phyloP scores from a whole-genome alignment of 805 yeast genomes.

The Wickerhamiella galacta region DNA sequence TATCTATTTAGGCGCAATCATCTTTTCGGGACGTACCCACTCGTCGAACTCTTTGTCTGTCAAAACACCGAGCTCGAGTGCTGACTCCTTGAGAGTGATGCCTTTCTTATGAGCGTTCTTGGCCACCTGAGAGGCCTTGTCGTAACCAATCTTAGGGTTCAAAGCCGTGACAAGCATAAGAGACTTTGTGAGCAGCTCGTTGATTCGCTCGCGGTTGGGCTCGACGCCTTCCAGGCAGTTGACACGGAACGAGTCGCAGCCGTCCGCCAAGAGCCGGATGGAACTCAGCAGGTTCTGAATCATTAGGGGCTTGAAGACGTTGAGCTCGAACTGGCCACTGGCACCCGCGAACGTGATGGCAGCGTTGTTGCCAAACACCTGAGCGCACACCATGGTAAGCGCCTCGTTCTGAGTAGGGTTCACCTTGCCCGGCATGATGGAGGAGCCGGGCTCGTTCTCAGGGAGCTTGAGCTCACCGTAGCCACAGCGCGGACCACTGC shows the following conservation, averaged over 20 bases:
- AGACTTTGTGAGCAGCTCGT: constrained; percentile 79
- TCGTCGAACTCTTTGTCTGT: constrained; percentile 76
- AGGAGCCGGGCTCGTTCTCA: constrained; percentile 98
- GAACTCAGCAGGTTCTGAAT: constrained; percentile 80
- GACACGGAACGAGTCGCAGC: constrained; percentile 71
- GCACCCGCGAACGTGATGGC: constrained; percentile 96
- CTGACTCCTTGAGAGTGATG: constrained; percentile 84
- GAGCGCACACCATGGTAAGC: constrained; percentile 92
- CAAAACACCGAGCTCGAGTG: constrained; percentile 77
- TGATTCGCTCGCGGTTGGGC: constrained; percentile 80
- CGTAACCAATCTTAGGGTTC: constrained; percentile 98
- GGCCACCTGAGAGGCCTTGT: constrained; percentile 92
- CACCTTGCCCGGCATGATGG: constrained; percentile 99
- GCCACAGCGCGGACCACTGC: constrained; percentile 99
- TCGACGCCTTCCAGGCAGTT: constrained; percentile 96
- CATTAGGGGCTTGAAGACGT: constrained; percentile 95
- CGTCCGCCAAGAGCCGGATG: constrained; percentile 78
- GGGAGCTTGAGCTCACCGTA: constrained; percentile 92
- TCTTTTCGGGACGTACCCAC: constrained; percentile 95
- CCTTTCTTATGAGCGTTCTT: constrained; percentile 98
- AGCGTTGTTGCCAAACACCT: constrained; percentile 93
- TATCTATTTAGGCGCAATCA: constrained; percentile 71
- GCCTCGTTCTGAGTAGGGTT: constrained; percentile 99
- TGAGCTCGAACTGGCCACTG: constrained; percentile 95
- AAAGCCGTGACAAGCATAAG: constrained; percentile 96